Percentiles rank a stretch among this genome's conserved stretches.
These are phyloP conservation scores for Spergularia azorica DNA, from an alignment of 179 eudicot species.

Conservation along the genomic window DNA sequence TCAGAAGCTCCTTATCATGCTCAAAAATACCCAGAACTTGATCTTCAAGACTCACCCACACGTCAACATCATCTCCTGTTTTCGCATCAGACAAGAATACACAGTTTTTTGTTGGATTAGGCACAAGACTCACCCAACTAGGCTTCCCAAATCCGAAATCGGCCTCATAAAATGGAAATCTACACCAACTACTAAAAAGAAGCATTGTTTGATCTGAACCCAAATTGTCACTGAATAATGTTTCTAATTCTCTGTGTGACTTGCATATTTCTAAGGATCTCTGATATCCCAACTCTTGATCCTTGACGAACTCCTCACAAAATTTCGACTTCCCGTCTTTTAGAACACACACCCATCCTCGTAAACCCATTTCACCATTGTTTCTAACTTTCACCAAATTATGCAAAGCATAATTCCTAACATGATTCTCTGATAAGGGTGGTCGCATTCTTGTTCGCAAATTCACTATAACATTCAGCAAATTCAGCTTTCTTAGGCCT, in stretches of 20 bases:
- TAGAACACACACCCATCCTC: background rate
- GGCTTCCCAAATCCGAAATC: slow-evolving; percentile 34
- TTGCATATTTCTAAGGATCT: slow-evolving; percentile 13
- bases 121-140: slow-evolving; percentile 14
- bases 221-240: background rate
- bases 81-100: slow-evolving; percentile 18
- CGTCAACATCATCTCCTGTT: slow-evolving; percentile 24
- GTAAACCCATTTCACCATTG: background rate
- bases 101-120: slow-evolving; percentile 29
- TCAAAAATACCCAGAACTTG: slow-evolving; percentile 21
- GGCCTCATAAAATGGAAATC: slow-evolving; percentile 27
- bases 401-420: slow-evolving; percentile 21
- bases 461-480: slow-evolving; percentile 17
- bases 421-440: background rate
- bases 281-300: background rate
- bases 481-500: background rate
- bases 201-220: slow-evolving; percentile 3
- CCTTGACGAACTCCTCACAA: slow-evolving; percentile 3
- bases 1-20: slow-evolving; percentile 22
- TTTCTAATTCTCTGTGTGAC: slow-evolving; percentile 5
- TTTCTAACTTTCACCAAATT: slow-evolving; percentile 7
- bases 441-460: slow-evolving; percentile 12
- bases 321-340: slow-evolving; percentile 21
- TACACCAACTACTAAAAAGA: slow-evolving; percentile 24
- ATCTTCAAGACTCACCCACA: slow-evolving; percentile 32